These are phyloP conservation scores for Sclerotinia borealis DNA, from an alignment of 2,329 filamentous ascomycete species.

Conservation along the genomic window DNA sequence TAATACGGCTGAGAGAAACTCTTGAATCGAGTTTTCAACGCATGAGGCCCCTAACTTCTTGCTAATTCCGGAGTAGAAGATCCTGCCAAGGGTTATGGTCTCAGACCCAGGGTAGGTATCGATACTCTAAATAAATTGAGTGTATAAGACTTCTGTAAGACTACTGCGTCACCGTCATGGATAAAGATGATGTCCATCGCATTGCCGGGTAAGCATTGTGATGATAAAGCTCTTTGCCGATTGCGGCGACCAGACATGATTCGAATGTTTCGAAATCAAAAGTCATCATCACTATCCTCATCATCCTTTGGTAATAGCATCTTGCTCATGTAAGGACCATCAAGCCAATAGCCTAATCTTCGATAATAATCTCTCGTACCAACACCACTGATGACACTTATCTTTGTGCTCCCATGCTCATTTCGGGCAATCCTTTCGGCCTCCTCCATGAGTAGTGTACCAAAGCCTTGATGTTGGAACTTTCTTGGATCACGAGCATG, in stretches of 20 bases:
- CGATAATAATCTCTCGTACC: conserved; percentile 93
- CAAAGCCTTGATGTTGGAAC: conserved; percentile 97
- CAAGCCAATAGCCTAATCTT: conserved; percentile 86
- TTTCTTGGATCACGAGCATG: conserved; percentile 92
- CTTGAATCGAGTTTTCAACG: not conserved
- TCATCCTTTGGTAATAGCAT: conserved; percentile 27
- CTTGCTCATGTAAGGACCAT: conserved; percentile 51
- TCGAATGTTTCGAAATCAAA: not conserved
- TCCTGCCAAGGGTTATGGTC: no score
- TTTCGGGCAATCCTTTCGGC: conserved; percentile 91
- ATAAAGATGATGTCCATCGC: not conserved
- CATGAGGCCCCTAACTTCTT: no score
- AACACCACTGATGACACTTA: conserved; percentile 96
- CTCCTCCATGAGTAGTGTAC: conserved; percentile 95
- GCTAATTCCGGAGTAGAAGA: not conserved
- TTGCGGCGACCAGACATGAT: not conserved
- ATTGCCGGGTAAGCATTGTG: not conserved
- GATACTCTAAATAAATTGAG: not conserved
- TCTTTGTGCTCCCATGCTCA: conserved; percentile 89
- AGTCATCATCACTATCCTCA: conserved; percentile 30
- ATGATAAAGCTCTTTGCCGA: not conserved
- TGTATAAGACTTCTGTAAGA: not conserved
- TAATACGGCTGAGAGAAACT: not conserved
- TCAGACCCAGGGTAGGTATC: not conserved
- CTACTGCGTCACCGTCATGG: not conserved